Evolutionary conservation across 78 protist species (phyloP).

Genomic region (Dictyostelium firmibasis): DNA sequence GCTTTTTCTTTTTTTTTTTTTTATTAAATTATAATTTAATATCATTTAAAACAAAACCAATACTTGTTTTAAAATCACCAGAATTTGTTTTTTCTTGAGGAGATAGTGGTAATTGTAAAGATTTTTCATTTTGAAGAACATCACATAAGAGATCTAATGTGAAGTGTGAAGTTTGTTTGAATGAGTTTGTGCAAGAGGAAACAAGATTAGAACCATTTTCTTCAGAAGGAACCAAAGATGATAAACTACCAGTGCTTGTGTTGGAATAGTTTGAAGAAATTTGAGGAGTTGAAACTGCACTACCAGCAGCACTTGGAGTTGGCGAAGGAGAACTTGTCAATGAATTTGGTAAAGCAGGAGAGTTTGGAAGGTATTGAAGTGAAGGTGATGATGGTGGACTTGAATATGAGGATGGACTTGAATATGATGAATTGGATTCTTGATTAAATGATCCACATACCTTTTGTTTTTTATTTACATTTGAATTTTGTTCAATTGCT

Average conservation of each 20-base stretch:
- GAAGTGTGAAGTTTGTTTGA: neutral
- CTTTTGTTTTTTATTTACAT: constrained; percentile 23
- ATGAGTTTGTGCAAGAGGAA: neutral
- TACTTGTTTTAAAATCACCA: neutral
- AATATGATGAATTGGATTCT: neutral
- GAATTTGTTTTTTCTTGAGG: neutral
- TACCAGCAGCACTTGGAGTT: neutral
- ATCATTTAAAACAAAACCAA: neutral
- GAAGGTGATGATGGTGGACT: constrained; percentile 1
- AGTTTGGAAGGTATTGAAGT: constrained; percentile 23
- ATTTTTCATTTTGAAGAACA: constrained; percentile 47
- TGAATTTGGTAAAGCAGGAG: neutral
- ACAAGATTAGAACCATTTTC: neutral
- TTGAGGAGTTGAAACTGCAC: neutral
- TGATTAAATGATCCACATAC: neutral
- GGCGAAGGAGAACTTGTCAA: constrained; percentile 10
- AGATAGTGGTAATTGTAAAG: neutral
- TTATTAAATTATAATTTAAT: too few relatives aligned
- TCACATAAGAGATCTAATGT: constrained; percentile 27
- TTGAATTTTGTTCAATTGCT: neutral
- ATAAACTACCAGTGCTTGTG: neutral
- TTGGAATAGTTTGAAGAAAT: neutral
- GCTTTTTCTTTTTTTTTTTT: too few relatives aligned
- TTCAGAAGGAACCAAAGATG: constrained; percentile 7
- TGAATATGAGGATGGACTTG: neutral